Evolutionary conservation across 2,329 filamentous ascomycete genomes (phyloP), one percentile per base, ranked within the genome.

Genomic region (Monosporascus ibericus): DNA sequence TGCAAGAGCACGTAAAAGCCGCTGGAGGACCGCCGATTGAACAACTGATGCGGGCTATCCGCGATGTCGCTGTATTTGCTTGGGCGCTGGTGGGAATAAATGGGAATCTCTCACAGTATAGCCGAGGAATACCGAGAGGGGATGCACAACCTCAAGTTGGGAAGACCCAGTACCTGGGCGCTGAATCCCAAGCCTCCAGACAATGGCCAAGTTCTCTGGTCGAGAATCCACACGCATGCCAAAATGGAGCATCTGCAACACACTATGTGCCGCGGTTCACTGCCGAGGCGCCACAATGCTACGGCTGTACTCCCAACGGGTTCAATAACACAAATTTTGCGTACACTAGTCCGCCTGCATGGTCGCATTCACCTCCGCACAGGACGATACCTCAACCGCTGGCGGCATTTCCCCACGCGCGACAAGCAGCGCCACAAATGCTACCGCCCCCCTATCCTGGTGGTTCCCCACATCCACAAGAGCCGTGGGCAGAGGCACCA

Each of bases 21-120:
- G 70, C 70, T 14, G 75, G 76, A 56, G 79, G 79, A n/a, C 81
- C 82, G 38, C 73, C 78, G 18, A 65, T 77, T 47, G 77, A 82
- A 25, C 79, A 84, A 50, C 82, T 94, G 61, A 90, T 94, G 87
- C 78, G 80, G 51, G 87, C 86, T 3, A 95, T 95, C 58, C 84
- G 87, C 52, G 89, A 94, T 50, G 87, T 92, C 47, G 89, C 88
- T 1, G 87, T 94, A n/a, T 94, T 95, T 65, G 89, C 89, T 9
- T 95, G 89, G 89, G 86, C 85, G 2, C 71, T 92, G 11, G 82
- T 85, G 24, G 88, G 88, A 22, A 92, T 92, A 72, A 92, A 94
- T 66, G 86, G 86, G 15, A 85, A 82, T 40, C 71, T 92, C 50
- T 82, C 84, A 17, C 75, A 80, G 3, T 87, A 86, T 61, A 75